Evolutionary conservation across 1,284 basidiomycete genomes (phyloP), one percentile per base, ranked within the genome.

Genomic region (Cyathus olla): DNA sequence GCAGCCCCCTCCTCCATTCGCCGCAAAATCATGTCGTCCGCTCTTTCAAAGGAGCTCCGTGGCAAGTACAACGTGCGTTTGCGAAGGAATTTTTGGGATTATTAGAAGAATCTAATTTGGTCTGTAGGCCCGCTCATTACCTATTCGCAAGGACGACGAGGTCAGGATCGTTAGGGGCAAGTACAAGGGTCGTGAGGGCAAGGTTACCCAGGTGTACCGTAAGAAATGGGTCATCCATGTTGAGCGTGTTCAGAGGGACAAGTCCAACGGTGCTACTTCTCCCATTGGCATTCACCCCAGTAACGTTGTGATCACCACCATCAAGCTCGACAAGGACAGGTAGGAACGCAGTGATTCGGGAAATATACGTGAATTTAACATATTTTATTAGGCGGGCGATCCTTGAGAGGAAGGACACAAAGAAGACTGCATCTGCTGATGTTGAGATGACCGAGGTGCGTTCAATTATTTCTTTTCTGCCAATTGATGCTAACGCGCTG

Each of bases 171-270:
- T 99, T 69, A 87, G 95, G 71, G 96, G 96, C 64, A 96, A 97
- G 82, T 96, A 97, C 91, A 97, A 97, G 88, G 96, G 97, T 67
- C 91, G 96, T 80, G 98, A 99, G 88, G 98, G 98, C 77, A 97
- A 98, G 85, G 90, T 97, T 69, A 95, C 93, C 65, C 95, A 96
- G 83, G 97, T 99, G 66, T 98, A 98, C 91, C 94, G 97, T 80
- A 98, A 99, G 93, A 98, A 98, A 84, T 99, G 95, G 95, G 95
- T 99, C 61, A 94, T 99, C 82, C 94, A 99, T 85, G 94, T 99
- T 76, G 98, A 99, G 83, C 95, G 97, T 79, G 96, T 99, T 65
- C 92, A 94, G 75, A 91, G 97, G 69, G 98, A 99, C 87, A 99
- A 99, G 87, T 95, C 95, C 71, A 98, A 98, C 80, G 98, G 98